phyloP scores from a whole-genome alignment of 2,329 filamentous ascomycete species.

The Xylariales sp. region DNA sequence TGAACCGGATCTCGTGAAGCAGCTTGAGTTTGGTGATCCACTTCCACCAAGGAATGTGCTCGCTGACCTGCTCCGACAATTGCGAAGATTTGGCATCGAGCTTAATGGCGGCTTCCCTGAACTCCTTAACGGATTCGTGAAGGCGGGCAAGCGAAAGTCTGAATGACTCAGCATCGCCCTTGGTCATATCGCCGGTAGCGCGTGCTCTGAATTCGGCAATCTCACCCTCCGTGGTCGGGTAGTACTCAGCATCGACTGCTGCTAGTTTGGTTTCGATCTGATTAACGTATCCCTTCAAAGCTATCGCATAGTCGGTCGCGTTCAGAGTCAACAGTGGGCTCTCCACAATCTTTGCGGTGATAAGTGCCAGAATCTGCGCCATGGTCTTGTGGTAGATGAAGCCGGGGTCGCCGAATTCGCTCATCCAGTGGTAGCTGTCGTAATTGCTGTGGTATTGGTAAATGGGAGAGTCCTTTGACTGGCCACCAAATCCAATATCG shows the following conservation, averaged over 20 bases:
- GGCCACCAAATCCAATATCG: slow-evolving; percentile 55
- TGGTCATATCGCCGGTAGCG: slow-evolving; percentile 12
- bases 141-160: slow-evolving; percentile 32
- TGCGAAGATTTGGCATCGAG: slow-evolving; percentile 41
- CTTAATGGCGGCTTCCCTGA: slow-evolving; percentile 32
- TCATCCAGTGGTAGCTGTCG: slow-evolving; percentile 88
- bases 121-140: slow-evolving; percentile 17
- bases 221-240: slow-evolving; percentile 22
- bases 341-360: slow-evolving; percentile 58
- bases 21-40: slow-evolving; percentile 64
- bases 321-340: slow-evolving; percentile 59
- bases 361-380: slow-evolving; percentile 60
- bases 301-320: slow-evolving; percentile 59
- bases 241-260: slow-evolving; percentile 11
- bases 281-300: slow-evolving; percentile 48
- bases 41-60: slow-evolving; percentile 73
- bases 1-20: slow-evolving; percentile 55
- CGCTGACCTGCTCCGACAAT: slow-evolving; percentile 29
- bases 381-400: slow-evolving; percentile 64
- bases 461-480: slow-evolving; percentile 43
- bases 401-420: slow-evolving; percentile 67
- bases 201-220: slow-evolving; percentile 22
- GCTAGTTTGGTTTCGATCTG: slow-evolving; percentile 45
- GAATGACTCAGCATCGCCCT: slow-evolving; percentile 34
- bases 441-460: slow-evolving; percentile 92